Base-by-base conservation (phyloP, 2,329 filamentous ascomycete species). In the Emergomyces orientalis region DNA sequence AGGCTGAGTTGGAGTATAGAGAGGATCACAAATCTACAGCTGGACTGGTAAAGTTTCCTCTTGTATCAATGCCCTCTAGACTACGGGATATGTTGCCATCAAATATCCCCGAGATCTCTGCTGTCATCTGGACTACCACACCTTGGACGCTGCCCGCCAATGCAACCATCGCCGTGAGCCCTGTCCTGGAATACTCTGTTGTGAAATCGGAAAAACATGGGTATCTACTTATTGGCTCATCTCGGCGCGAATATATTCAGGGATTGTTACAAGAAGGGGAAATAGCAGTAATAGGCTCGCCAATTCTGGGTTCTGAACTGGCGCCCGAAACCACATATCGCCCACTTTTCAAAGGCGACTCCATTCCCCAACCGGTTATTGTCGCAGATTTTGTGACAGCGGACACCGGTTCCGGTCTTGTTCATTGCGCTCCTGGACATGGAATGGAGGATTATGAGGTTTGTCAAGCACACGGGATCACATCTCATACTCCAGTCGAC, bases 111-210 rank as follows among this genome's bases (percentile, higher is more conserved):
- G 77, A 80, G 5, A 71, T 97, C 13, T 88, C 83, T 72, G 90
- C 89, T n/a, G 82, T 94, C n/a, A 90, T 97, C 60, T 99, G 94
- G 94, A 99, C 94, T 1, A 99, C 94, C 0, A 99, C 94, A 0
- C 94, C 94, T 0, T 99, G 94, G 94, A 99, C 94, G 0, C 79
- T 99, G 5, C 93, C 94, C 0, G 92, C 93, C 1, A 99, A 99
- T 73, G 86, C 86, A 71, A 92, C 90, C 0, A 91, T 99, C 72
- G 92, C 91, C 2, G 82, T 97, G 43, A 86, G 91, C 69, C 79
- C 84, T 7, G 85, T 89, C 47, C 77, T 97, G 65, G 79, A 85
- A 52, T 99, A 97, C 73, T 80, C 81, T 3, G 75, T 96, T 25
- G 78, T 95, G 45, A 78, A 81, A 62, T 79, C 83, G 1, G 79